Evolutionary conservation across 306 rosid genomes (phyloP), one percentile per base, ranked within the genome.

Genomic region (Cucumis melo): DNA sequence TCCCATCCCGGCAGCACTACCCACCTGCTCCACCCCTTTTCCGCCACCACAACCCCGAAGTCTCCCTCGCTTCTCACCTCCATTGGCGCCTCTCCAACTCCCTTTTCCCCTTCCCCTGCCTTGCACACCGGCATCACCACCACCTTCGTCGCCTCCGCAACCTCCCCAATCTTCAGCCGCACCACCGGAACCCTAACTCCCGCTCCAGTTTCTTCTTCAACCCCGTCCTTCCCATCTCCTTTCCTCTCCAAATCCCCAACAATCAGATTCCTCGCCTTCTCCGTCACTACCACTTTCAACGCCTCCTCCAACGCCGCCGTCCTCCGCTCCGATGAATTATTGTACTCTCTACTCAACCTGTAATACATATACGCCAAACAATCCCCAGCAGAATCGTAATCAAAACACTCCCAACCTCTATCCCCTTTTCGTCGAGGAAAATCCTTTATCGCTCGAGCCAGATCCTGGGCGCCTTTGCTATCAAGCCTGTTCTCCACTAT

Each of bases 11-110:
- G 98, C 82, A 94, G 75, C 62, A 80, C 97, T 65, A 90, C 93
- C 98, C 98, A 91, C 76, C 90, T 83, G 34, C 78, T 75, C 98
- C 98, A 94, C 74, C 82, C 96, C n/a, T 94, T 87, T 58, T 94
- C 97, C 3, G 92, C 88, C 79, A 72, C 86, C 81, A 92, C 93
- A 53, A 91, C 89, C 2, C 96, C 93, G 24, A 94, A 92, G 58
- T 77, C 86, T 5, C 97, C 98, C 20, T 84, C 85, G 6, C 80
- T 81, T 63, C 60, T 85, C 23, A 88, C 66, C 83, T 87, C 89
- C 79, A 79, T 57, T 15, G 98, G 98, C 13, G 98, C 96, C 55
- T 87, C 91, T 76, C 78, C 15, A n/a, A 94, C 34, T 79, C 78
- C 89, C 62, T 27, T 79, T 17, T 51, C 92, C 6, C 84, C 78